Base-by-base conservation (phyloP, 2,329 filamentous ascomycete species). In the Fonsecaea erecta region DNA sequence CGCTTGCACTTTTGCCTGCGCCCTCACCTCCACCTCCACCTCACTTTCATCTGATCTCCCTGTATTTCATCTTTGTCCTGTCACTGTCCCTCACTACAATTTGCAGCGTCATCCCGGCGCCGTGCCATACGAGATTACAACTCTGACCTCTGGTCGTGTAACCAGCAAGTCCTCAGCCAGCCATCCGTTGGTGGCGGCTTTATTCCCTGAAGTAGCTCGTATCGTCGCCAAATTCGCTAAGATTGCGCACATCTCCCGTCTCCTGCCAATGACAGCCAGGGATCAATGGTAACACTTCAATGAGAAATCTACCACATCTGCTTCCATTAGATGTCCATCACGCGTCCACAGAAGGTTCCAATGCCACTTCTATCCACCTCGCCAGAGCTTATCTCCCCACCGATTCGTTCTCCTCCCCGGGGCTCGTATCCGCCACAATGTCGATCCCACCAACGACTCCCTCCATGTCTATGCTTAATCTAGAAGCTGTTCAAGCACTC, bases 401-500 rank as follows among this genome's bases (percentile, higher is more conserved):
- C 43, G 28, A 28, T 26, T 28, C n/a, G 11, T 35, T 5, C 9
- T 18, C 51, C 9, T 24, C 18, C 18, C 30, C 34, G 35, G 24
- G 9, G 21, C 9, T 43, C 30, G 52, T 55, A 35, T 55, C 43
- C 52, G 26, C 52, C 30, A 55, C 28, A 21, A n/a, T 21, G 52
- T 55, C 52, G 52, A 34, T n/a, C 52, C 14, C 24, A 55, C 52
- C 51, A 48, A 60, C 30, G 14, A 37, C 57, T 60, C 8, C 30
- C 18, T 26, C 30, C 16, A 54, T 16, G 18, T 34, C 53, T 60
- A 65, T 56, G 26, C 63, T 59, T 46, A 62, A 65, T 65, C 46
- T 51, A 65, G 64, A 46, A 66, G 64, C 56, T 66, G 54, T 28
- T n/a, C 30, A 18, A 21, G 14, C 11, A 6, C 4, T 53, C 37